Percentiles rank a stretch among this genome's conserved stretches.
Evolutionary conservation across 78 protist species (phyloP).

Genomic region (Isochrysis galbana): DNA sequence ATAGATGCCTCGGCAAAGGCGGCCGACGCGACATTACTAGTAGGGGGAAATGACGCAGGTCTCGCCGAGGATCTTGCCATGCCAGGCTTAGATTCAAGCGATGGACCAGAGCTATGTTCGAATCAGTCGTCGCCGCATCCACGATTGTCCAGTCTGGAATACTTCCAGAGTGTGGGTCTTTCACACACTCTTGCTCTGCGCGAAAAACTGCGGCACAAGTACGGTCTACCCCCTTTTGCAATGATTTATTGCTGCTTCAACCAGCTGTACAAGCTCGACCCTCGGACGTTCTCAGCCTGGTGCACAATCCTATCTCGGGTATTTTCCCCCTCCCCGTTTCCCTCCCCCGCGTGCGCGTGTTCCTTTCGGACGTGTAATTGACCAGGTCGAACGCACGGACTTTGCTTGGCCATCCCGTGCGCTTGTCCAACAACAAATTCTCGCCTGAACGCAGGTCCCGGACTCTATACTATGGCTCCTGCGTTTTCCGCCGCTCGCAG

Average conservation of each 20-base stretch:
- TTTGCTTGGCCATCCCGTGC: no score
- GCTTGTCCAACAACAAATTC: no score
- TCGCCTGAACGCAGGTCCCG: no score
- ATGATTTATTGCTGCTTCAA: neutral
- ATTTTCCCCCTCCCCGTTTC: no score
- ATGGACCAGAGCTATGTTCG: no score
- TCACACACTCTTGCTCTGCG: neutral
- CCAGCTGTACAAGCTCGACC: conserved; percentile 36
- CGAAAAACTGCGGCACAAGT: neutral
- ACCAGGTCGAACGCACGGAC: no score
- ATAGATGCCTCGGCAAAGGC: no score
- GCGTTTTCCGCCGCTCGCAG: neutral
- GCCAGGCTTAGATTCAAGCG: neutral
- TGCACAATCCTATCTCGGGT: neutral
- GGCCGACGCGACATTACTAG: neutral
- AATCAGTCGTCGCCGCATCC: no score
- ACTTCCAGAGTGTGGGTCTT: no score
- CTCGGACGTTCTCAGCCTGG: neutral
- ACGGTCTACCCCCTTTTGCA: neutral
- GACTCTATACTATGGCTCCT: conserved; percentile 8
- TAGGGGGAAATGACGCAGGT: neutral
- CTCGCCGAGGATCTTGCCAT: neutral
- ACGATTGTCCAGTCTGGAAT: no score
- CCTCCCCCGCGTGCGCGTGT: no score
- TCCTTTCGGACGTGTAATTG: no score